Evolutionary conservation across 768 basidiomycete genomes (phyloP), one percentile per base, ranked within the genome.

Genomic region (Psilocybe azurescens): DNA sequence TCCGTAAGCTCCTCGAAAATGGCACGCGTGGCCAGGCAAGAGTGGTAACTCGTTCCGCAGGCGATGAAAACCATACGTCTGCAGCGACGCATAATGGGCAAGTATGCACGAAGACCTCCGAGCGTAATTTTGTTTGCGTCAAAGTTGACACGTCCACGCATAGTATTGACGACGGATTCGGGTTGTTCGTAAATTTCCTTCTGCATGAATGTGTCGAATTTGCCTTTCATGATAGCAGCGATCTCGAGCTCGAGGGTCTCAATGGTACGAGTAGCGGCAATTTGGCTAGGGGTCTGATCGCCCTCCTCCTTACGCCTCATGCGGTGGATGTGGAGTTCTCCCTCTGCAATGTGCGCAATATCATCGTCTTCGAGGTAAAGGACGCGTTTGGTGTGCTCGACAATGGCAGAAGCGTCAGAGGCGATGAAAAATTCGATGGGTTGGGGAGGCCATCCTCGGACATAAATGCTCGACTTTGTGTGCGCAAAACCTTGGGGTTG

Each of bases 211-310:
- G 97, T 96, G 73, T 94, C 94, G 75, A 99, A 99, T 77, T 95
- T 94, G 73, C 97, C 97, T 85, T 99, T 99, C 97, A 99, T 99
- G 81, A 99, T 99, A 67, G 97, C 97, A n/a, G 97, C 97, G 50
- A 99, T 87, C 78, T 99, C 97, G 66, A 99, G 89, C 79, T 99
- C 97, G 68, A 99, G 88, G 5, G 95, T 97, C 81, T 99, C 97
- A 76, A 99, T 99, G 66, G 87, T 94, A 67, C 97, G 93, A 36
- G 95, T 97, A 28, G 93, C 73, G 33, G 88, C 87, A 52, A 81
- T 75, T 66, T 85, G 85, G 41, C 85, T 81, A 18, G 89, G 81
- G 11, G 86, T 84, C 68, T 84, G 81, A 30, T 79, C 74, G 58
- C 86, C 87, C 47, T 89, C 88, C 65, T 94, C 94, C 67, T 92